Percentiles rank a stretch among this genome's conserved stretches.
Conservation (phyloP, 768 basidiomycete genomes). For the Epithele typhae region DNA sequence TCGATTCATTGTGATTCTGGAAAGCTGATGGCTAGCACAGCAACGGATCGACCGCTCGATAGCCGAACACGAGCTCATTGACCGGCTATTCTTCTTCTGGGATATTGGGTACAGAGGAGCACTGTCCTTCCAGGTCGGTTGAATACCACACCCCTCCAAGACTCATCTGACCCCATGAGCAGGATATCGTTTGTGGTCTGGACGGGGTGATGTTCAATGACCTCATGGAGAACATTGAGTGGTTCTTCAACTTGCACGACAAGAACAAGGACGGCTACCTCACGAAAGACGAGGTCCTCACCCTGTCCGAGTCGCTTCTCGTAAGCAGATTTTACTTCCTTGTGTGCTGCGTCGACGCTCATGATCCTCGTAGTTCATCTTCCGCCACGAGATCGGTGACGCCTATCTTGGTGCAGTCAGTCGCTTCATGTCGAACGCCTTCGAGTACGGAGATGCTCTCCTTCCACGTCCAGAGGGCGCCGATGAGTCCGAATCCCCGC, state of each 20-base stretch:
- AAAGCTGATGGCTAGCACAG: slow-evolving; percentile 31
- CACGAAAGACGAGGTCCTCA: slow-evolving; percentile 95
- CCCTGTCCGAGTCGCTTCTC: slow-evolving; percentile 89
- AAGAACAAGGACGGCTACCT: slow-evolving; percentile 95
- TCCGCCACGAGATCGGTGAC: slow-evolving; percentile 95
- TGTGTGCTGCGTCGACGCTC: slow-evolving; percentile 7
- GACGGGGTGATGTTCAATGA: slow-evolving; percentile 95
- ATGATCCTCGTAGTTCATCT: slow-evolving; percentile 71
- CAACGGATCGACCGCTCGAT: slow-evolving; percentile 84
- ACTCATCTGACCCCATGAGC: neutral
- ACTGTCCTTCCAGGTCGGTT: slow-evolving; percentile 82
- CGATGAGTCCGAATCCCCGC: slow-evolving; percentile 33
- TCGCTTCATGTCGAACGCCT: slow-evolving; percentile 96
- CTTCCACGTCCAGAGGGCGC: slow-evolving; percentile 49
- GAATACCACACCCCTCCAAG: neutral
- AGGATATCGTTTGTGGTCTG: slow-evolving; percentile 88
- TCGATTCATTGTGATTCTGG: slow-evolving; percentile 4
- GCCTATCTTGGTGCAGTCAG: slow-evolving; percentile 95
- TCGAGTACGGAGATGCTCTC: slow-evolving; percentile 97
- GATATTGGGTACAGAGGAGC: slow-evolving; percentile 78
- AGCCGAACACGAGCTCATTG: slow-evolving; percentile 96
- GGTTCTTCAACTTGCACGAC: slow-evolving; percentile 96
- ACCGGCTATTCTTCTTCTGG: slow-evolving; percentile 94
- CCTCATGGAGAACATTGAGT: slow-evolving; percentile 97
- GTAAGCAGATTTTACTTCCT: slow-evolving; percentile 38